A percentile compares a stretch with the other conserved stretches of the same genome.
These are phyloP conservation scores for Russula abietina DNA, from an alignment of 768 basidiomycete species.

Conservation along the genomic window DNA sequence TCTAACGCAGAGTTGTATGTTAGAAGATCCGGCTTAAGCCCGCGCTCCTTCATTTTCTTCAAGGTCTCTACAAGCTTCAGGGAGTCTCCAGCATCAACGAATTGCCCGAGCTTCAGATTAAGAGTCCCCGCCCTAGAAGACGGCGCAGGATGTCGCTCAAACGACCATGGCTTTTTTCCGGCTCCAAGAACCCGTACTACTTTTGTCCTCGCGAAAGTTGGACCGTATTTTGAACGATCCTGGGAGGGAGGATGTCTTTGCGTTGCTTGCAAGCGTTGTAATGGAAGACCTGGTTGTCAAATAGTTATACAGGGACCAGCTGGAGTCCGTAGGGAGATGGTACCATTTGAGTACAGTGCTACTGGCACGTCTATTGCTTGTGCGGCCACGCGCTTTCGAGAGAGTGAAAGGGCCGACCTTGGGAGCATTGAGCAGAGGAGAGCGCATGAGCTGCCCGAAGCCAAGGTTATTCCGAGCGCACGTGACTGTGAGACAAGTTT, in stretches of 20 bases:
- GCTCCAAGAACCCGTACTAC: too few species aligned
- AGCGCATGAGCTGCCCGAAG: neutral
- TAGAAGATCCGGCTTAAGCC: constrained; percentile 14
- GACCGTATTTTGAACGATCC: constrained; percentile 5
- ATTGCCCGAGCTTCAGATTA: constrained; percentile 16
- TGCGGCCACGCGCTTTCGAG: constrained; percentile 12
- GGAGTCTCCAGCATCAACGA: neutral
- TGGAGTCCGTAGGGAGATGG: neutral
- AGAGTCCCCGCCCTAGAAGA: constrained; percentile 1
- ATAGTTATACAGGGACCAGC: neutral
- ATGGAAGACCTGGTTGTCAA: neutral
- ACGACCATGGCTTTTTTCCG: constrained; percentile 7
- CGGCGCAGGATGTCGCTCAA: neutral
- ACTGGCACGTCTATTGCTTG: neutral
- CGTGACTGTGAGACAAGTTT: constrained; percentile 15
- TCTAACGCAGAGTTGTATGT: constrained; percentile 33
- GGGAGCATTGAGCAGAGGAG: constrained; percentile 17
- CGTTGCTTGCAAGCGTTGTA: neutral
- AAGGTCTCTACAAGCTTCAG: constrained; percentile 8
- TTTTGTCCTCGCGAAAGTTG: neutral
- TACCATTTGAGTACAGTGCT: constrained; percentile 13
- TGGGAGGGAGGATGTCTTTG: neutral
- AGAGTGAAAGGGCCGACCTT: constrained; percentile 11
- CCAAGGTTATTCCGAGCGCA: neutral
- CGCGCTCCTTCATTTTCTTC: constrained; percentile 18